Percentiles rank a stretch among this genome's conserved stretches.
phyloP scores from a whole-genome alignment of 2,329 filamentous ascomycete genomes.

The Nakataea oryzae region DNA sequence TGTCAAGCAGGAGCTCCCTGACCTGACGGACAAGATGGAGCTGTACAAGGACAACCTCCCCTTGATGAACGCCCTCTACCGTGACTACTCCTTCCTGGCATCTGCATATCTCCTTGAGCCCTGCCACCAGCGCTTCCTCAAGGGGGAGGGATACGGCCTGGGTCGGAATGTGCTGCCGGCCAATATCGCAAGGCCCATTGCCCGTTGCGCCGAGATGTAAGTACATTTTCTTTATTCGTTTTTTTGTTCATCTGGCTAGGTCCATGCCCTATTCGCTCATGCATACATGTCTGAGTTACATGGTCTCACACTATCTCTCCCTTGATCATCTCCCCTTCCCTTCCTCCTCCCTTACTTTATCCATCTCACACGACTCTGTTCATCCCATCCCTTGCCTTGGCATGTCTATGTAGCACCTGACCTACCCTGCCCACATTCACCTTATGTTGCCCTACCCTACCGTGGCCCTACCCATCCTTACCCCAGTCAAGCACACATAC shows the following conservation, averaged over 20 bases:
- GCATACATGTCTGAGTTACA: background rate
- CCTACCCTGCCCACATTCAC: too few species aligned
- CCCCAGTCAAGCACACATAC: background rate
- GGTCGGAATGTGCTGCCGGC: conserved; percentile 64
- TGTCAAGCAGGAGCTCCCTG: conserved; percentile 64
- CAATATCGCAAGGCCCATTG: conserved; percentile 70
- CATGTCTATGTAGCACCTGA: background rate
- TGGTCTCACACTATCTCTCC: background rate
- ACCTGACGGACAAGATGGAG: conserved; percentile 65
- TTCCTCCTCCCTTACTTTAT: background rate
- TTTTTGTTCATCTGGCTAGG: too few species aligned
- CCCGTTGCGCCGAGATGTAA: conserved; percentile 76
- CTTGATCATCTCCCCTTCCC: conserved; percentile 1
- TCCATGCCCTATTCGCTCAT: background rate
- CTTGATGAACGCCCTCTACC: conserved; percentile 75
- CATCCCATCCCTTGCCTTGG: background rate
- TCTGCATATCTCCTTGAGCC: conserved; percentile 87
- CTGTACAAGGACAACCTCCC: conserved; percentile 64
- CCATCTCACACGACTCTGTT: too few species aligned
- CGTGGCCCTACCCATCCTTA: background rate
- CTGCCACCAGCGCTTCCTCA: conserved; percentile 66
- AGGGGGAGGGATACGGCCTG: conserved; percentile 67
- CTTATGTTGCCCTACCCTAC: too few species aligned
- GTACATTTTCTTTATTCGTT: conserved; percentile 26
- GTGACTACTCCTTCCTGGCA: conserved; percentile 85